A percentile compares a stretch with the other conserved stretches of the same genome.
Conservation (phyloP, 2,329 filamentous ascomycete genomes). For the Aulographum hederae region DNA sequence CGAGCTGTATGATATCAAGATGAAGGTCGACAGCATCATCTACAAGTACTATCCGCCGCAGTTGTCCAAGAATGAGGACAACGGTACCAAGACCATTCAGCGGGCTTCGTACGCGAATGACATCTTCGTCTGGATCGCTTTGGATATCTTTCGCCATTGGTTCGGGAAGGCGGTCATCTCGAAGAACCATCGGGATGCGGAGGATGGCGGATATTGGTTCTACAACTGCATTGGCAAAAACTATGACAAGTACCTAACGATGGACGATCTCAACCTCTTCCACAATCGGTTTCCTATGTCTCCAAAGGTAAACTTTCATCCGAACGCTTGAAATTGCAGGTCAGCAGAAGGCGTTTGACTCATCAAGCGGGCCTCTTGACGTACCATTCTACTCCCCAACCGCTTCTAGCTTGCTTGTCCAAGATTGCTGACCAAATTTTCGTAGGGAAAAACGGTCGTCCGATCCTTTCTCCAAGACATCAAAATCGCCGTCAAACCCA, state of each 20-base stretch:
- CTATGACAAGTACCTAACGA: constrained; percentile 25
- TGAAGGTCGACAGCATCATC: constrained; percentile 13
- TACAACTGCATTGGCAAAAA: constrained; percentile 18
- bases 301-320: no score
- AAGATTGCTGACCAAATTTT: no score
- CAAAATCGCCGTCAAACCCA: constrained; percentile 18
- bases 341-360: no score
- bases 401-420: no score
- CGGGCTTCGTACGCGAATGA: constrained; percentile 27
- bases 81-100: constrained; percentile 11
- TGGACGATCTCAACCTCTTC: constrained; percentile 18
- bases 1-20: constrained; percentile 7
- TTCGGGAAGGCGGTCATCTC: constrained; percentile 21
- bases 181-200: constrained; percentile 17
- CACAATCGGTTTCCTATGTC: constrained; percentile 24
- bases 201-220: constrained; percentile 28
- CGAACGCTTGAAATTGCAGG: no score
- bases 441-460: no score
- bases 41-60: constrained; percentile 16
- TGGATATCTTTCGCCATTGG: constrained; percentile 29
- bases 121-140: constrained; percentile 32
- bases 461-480: constrained; percentile 22
- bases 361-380: no score
- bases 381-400: no score
- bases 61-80: constrained; percentile 10